phyloP scores from a whole-genome alignment of 495 filamentous ascomycete genomes.

The Penicillium robsamsonii region DNA sequence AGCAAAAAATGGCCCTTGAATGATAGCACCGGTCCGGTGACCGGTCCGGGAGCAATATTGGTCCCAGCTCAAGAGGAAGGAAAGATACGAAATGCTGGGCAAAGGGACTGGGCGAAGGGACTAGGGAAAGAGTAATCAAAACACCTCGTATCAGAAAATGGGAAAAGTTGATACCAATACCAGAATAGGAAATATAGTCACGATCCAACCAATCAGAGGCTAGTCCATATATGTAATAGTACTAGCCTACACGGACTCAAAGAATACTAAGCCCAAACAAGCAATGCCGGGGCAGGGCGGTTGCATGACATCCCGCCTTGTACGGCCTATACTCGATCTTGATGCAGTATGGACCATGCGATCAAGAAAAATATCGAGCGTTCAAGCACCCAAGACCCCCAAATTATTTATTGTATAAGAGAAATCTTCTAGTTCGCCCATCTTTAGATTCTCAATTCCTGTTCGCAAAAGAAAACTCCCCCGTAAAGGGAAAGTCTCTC shows the following conservation, averaged over 20 bases:
- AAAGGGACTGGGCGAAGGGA: background rate
- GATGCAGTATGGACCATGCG: background rate
- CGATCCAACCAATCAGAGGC: background rate
- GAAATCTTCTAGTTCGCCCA: background rate
- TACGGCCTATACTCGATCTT: too few species aligned
- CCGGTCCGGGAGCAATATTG: constrained; percentile 1
- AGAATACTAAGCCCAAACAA: background rate
- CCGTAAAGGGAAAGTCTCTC: background rate
- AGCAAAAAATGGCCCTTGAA: background rate
- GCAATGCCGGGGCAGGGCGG: background rate
- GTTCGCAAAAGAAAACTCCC: too few species aligned
- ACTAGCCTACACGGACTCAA: too few species aligned
- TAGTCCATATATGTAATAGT: too few species aligned
- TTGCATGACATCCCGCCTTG: too few species aligned
- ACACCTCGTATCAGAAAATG: background rate
- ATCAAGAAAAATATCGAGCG: too few species aligned
- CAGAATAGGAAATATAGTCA: background rate
- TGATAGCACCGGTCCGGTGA: constrained; percentile 16
- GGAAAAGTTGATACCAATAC: background rate
- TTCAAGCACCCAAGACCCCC: too few species aligned
- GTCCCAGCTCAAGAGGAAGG: background rate
- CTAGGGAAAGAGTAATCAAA: background rate
- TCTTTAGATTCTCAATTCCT: background rate
- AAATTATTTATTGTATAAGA: background rate
- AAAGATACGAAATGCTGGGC: background rate